Evolutionary conservation across 768 basidiomycete species (phyloP).

Genomic region (Mycena crocata): DNA sequence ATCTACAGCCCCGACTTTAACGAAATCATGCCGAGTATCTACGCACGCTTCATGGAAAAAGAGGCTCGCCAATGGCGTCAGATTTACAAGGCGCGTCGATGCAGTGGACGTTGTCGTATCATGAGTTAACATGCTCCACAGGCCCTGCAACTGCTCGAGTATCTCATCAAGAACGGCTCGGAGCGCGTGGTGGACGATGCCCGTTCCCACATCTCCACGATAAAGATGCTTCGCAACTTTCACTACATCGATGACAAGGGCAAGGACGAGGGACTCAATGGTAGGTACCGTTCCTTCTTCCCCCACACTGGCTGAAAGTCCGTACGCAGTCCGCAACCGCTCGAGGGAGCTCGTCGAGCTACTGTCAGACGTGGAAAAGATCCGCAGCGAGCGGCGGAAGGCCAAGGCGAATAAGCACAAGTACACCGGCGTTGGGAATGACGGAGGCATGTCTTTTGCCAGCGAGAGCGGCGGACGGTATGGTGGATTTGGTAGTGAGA

Average conservation of each 20-base stretch:
- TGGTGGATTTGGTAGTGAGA: conserved; percentile 59
- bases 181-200: conserved; percentile 99
- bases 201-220: conserved; percentile 90
- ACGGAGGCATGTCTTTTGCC: conserved; percentile 66
- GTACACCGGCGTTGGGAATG: conserved; percentile 89
- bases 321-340: conserved; percentile 86
- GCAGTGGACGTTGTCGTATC: neutral
- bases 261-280: conserved; percentile 98
- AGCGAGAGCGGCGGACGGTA: conserved; percentile 61
- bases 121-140: conserved; percentile 42
- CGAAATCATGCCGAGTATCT: conserved; percentile 98
- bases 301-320: neutral
- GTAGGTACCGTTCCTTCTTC: conserved; percentile 52
- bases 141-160: conserved; percentile 95
- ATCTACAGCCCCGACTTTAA: conserved; percentile 91
- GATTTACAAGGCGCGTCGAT: conserved; percentile 86
- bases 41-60: conserved; percentile 96
- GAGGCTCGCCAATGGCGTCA: conserved; percentile 98
- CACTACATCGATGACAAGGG: conserved; percentile 99
- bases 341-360: conserved; percentile 94
- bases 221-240: conserved; percentile 98
- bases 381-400: conserved; percentile 89
- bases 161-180: conserved; percentile 95
- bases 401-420: conserved; percentile 93
- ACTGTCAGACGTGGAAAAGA: conserved; percentile 90